Conservation (phyloP, 2,329 filamentous ascomycete genomes). For the Fusarium tjaetaba region DNA sequence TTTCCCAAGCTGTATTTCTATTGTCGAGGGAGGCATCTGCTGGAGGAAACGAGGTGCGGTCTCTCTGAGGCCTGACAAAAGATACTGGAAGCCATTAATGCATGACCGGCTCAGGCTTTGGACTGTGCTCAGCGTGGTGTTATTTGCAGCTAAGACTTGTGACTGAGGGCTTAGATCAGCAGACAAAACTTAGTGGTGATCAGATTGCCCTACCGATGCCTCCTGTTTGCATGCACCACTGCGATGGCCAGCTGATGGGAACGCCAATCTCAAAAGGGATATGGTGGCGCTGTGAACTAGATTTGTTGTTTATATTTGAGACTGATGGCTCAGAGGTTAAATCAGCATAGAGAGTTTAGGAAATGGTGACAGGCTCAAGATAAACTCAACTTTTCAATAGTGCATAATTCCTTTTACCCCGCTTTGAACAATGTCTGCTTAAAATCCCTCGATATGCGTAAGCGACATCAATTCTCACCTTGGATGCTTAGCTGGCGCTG, state of each 20-base stretch:
- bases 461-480: not conserved
- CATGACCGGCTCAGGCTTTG: not conserved
- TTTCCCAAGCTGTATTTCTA: not conserved
- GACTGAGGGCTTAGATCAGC: no score
- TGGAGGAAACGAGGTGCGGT: rapidly evolving
- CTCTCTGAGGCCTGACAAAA: not conserved
- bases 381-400: rapidly evolving
- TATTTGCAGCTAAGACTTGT: no score
- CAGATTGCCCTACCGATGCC: not conserved
- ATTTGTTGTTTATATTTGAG: not conserved
- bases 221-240: not conserved
- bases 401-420: rapidly evolving
- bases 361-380: not conserved
- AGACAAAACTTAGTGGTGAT: not conserved
- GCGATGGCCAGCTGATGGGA: rapidly evolving
- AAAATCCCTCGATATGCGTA: not conserved
- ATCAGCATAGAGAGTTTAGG: no score
- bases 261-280: not conserved
- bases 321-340: not conserved
- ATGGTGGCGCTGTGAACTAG: not conserved
- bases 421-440: not conserved
- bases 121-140: not conserved
- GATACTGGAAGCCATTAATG: not conserved
- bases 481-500: not conserved
- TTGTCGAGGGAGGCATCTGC: not conserved